Base-by-base conservation (phyloP, 1,284 basidiomycete species). In the Anthracocystis setariae region DNA sequence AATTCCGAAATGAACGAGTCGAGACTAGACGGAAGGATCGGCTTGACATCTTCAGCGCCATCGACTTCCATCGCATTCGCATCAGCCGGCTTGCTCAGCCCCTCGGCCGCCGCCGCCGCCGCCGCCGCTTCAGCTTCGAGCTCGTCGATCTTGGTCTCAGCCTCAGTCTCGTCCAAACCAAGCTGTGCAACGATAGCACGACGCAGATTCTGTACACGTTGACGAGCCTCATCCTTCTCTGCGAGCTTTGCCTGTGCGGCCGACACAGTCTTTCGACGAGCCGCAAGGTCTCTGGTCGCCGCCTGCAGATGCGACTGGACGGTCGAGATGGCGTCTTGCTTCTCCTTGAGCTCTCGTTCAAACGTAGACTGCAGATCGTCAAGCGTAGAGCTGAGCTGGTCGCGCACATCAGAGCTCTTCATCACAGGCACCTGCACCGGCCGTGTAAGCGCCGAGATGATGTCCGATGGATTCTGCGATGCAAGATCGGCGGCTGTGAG, bases 391-490 rank as follows among this genome's bases (percentile, higher is more conserved):
- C 49, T 55, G 50, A 82, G 77, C 55, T 79, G 92, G 76, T 90
- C 87, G 65, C 94, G 88, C 17, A 98, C 91, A 80, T 97, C 93
- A 70, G 92, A 89, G 71, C 92, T 93, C 80, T 94, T 96, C 92
- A 12, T 89, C 88, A 58, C 89, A 85, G 39, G 88, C 87, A 21
- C 89, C 88, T 56, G 80, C 39, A 57, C 85, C 74, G 21, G 83
- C 69, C 83, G 83, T 54, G 51, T 68, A 15, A 73, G 33, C 8
- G 66, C 46, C 44, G 87, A 87, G 52, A 86, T 88, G 45, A 92
- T 83, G 68, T 92, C 90, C 88, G 91, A 75, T 25, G 77, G 57
- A 13, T 74, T 65, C 40, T 71, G 61, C 24, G 74, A 64, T 8
- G 70, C 72, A 12, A 80, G 66, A 47, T 81, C 73, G n/a, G 70